These are phyloP conservation scores for Kalaharituber pfeilii DNA, from an alignment of 2,329 filamentous ascomycete genomes.

Conservation along the genomic window DNA sequence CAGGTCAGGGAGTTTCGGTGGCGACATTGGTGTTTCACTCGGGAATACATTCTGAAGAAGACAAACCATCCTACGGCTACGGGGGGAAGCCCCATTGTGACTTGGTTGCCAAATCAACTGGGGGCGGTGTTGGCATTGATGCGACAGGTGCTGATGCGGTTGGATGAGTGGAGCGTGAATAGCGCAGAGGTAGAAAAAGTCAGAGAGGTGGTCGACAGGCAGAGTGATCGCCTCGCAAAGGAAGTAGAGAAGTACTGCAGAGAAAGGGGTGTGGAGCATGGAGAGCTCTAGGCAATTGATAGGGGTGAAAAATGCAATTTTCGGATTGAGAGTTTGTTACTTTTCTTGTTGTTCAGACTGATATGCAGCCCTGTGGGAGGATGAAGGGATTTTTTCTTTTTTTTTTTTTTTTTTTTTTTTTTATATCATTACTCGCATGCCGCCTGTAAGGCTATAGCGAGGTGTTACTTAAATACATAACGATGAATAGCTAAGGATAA, in stretches of 20 bases:
- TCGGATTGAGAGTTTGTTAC: no score
- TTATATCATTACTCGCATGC: no score
- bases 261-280: constrained; percentile 7
- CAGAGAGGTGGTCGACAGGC: constrained; percentile 47
- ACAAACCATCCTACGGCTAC: constrained; percentile 62
- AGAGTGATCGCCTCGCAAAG: constrained; percentile 48
- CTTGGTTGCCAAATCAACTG: constrained; percentile 70
- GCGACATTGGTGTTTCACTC: constrained; percentile 71
- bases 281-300: no score
- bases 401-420: no score
- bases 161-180: constrained; percentile 30
- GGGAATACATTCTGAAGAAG: constrained; percentile 68
- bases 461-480: no score
- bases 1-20: constrained; percentile 68
- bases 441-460: no score
- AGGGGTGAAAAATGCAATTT: no score
- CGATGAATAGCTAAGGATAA: no score
- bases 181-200: constrained; percentile 36
- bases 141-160: constrained; percentile 35
- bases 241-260: constrained; percentile 59
- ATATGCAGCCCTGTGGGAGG: no score
- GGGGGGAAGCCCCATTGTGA: constrained; percentile 65
- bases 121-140: constrained; percentile 57
- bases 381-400: no score
- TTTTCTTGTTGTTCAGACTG: no score